Evolutionary conservation across 257 asterid species (phyloP).

Genomic region (Nicotiana knightiana): DNA sequence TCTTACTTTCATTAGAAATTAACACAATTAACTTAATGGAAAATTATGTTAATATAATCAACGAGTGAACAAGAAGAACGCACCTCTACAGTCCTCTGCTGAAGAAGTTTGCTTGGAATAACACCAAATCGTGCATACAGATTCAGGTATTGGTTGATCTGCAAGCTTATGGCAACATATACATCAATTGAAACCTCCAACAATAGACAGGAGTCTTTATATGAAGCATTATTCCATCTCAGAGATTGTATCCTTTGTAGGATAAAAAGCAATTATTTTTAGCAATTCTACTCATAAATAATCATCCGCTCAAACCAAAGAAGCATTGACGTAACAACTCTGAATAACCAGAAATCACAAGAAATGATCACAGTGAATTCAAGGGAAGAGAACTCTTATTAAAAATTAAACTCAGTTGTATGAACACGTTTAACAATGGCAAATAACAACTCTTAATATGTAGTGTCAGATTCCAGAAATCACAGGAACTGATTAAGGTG

Average conservation of each 20-base stretch:
- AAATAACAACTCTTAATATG: not conserved
- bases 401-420: not conserved
- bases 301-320: not conserved
- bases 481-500: not conserved
- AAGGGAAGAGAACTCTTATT: not conserved
- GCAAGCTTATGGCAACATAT: constrained; percentile 17
- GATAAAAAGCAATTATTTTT: too few species aligned
- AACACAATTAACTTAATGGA: constrained; percentile 1
- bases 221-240: not conserved
- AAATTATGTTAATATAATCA: not conserved
- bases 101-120: constrained; percentile 81
- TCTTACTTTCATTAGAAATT: not conserved
- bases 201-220: not conserved
- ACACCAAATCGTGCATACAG: constrained; percentile 58
- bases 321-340: not conserved
- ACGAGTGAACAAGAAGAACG: constrained; percentile 16
- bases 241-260: too few species aligned
- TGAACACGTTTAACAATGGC: not conserved
- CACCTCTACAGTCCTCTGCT: constrained; percentile 67
- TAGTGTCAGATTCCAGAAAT: not conserved
- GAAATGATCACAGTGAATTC: not conserved
- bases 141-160: constrained; percentile 73
- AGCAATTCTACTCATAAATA: too few species aligned
- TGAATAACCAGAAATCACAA: not conserved
- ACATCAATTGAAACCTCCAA: not conserved